Evolutionary conservation across 768 basidiomycete species (phyloP), one percentile per base, ranked within the genome.

Genomic region (Hydnum rufescens): DNA sequence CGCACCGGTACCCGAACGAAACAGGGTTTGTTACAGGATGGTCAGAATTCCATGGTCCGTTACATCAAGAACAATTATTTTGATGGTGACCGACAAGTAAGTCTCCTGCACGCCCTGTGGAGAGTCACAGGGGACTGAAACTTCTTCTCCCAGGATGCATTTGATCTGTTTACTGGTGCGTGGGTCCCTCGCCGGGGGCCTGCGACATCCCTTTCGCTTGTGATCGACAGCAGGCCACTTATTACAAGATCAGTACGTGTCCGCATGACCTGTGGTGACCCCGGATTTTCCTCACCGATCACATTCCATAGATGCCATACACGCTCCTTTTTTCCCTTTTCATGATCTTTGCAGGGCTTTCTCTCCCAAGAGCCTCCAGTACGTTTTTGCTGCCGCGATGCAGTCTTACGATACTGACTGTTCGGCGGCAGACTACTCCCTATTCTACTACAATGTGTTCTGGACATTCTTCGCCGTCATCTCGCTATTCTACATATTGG

Each of bases 21-120:
- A 50, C 75, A 79, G 55, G 95, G 95, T 30, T 63, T 67, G 25
- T 59, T 95, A 34, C 79, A 89, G 60, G 95, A 99, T 65, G 85
- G 85, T 0, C 71, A 76, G 64, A 97, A 96, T 64, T 81, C 82
- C 23, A 63, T 77, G 0, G 70, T 77, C 67, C 76, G 95, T 55
- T 99, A 97, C 61, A 61, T 95, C 58, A 90, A 82, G 71, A 97
- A 97, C 70, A 97, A 93, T 62, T 87, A 87, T 67, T 83, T 95
- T 57, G 95, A 99, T 64, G 95, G 95, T 4, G 73, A 89, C 49
- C 71, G 92, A 61, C 89, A 93, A 71, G 82, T 82, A 47, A 50
- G 65, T 58, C 43, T 42, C 19, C 36, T 55, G 42, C 42, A 5
- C 25, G 19, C 25, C n/a, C 29, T 22, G 8, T n/a, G 3, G 52